Evolutionary conservation across 768 basidiomycete genomes (phyloP).

Genomic region (Russula olivacea): DNA sequence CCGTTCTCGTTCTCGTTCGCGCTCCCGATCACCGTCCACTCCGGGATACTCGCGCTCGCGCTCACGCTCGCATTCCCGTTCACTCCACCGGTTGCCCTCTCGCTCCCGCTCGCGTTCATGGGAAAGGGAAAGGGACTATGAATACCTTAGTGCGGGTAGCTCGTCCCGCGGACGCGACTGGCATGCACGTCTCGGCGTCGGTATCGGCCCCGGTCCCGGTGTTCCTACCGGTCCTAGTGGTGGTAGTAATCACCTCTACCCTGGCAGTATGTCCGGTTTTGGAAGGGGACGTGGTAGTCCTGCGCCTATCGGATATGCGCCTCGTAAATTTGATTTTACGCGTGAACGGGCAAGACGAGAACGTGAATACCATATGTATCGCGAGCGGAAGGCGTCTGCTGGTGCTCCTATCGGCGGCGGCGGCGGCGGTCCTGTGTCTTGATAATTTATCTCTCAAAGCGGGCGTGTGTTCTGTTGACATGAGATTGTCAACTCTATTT

Average conservation of each 20-base stretch:
- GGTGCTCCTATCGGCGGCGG: neutral
- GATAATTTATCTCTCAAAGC: neutral
- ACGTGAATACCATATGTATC: neutral
- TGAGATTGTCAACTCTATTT: neutral
- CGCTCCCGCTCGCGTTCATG: slow-evolving; percentile 2
- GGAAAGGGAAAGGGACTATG: neutral
- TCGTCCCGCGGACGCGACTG: neutral
- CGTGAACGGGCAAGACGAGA: slow-evolving; percentile 1
- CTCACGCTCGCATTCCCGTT: neutral
- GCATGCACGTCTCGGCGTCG: neutral
- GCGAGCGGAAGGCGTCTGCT: neutral
- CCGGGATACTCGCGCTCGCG: neutral
- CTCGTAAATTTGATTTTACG: slow-evolving; percentile 8
- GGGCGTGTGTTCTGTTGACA: neutral
- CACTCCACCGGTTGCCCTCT: neutral
- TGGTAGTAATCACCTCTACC: neutral
- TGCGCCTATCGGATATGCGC: neutral
- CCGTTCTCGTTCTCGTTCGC: neutral
- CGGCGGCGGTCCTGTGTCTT: neutral
- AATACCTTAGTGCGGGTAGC: neutral
- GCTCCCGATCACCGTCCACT: neutral
- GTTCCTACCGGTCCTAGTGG: too few species aligned
- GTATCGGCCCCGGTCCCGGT: neutral
- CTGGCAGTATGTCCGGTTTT: neutral
- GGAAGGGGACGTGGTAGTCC: neutral